A percentile compares a stretch with the other conserved stretches of the same genome.
Evolutionary conservation across 2,329 filamentous ascomycete species (phyloP).

Genomic region (Pestalotiopsis sp.): DNA sequence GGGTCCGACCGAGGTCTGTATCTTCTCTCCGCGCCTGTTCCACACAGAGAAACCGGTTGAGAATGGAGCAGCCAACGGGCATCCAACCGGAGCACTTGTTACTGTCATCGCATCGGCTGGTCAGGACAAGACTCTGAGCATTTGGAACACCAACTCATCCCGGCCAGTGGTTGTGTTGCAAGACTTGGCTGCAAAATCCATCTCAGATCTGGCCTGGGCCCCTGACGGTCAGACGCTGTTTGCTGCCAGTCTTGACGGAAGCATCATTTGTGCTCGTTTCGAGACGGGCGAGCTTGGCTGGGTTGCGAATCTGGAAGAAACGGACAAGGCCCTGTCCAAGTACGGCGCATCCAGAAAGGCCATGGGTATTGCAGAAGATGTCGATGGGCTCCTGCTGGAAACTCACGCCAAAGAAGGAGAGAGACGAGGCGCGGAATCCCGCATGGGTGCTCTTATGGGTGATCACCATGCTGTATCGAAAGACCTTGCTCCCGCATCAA

Average conservation of each 20-base stretch:
- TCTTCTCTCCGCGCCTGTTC: slow-evolving; percentile 93
- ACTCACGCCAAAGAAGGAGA: slow-evolving; percentile 92
- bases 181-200: slow-evolving; percentile 86
- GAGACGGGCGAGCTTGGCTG: slow-evolving; percentile 87
- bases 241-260: slow-evolving; percentile 85
- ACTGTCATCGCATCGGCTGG: slow-evolving; percentile 97
- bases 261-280: slow-evolving; percentile 81
- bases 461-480: slow-evolving; percentile 65
- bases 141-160: slow-evolving; percentile 97
- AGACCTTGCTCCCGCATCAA: slow-evolving; percentile 47
- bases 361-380: slow-evolving; percentile 90
- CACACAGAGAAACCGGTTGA: slow-evolving; percentile 68
- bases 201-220: slow-evolving; percentile 92
- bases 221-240: slow-evolving; percentile 89
- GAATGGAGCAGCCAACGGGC: slow-evolving; percentile 51
- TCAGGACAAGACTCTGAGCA: slow-evolving; percentile 92
- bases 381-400: slow-evolving; percentile 84
- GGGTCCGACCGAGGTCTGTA: slow-evolving; percentile 94
- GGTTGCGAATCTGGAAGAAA: slow-evolving; percentile 83
- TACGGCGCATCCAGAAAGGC: slow-evolving; percentile 87
- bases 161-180: slow-evolving; percentile 88
- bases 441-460: slow-evolving; percentile 99
- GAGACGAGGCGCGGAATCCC: slow-evolving; percentile 83
- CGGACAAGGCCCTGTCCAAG: slow-evolving; percentile 89
- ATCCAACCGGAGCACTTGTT: slow-evolving; percentile 58